Evolutionary conservation across 2,329 filamentous ascomycete genomes (phyloP).

Genomic region (Apiospora aurea): DNA sequence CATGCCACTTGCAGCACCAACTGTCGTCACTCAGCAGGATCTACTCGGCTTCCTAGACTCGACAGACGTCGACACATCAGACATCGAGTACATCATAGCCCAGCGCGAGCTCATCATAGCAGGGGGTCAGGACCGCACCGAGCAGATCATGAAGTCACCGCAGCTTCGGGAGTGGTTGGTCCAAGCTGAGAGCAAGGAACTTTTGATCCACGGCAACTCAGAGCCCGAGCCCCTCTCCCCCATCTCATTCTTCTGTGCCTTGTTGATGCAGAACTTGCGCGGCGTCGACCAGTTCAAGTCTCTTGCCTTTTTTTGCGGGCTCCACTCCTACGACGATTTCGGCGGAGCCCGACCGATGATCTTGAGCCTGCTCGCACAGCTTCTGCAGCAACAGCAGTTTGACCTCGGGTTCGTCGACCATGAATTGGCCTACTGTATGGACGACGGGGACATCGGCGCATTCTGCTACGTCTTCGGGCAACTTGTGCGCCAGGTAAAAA

Average conservation of each 20-base stretch:
- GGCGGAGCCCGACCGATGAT: slow-evolving; percentile 10
- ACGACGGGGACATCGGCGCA: neutral
- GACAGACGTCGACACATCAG: neutral
- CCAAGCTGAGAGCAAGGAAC: neutral
- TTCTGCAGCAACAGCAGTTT: neutral
- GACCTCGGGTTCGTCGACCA: neutral
- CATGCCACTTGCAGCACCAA: neutral
- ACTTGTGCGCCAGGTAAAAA: neutral
- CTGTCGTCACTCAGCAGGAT: neutral
- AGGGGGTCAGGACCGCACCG: neutral
- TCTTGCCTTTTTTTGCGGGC: slow-evolving; percentile 1
- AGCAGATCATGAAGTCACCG: slow-evolving; percentile 3
- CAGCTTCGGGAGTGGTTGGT: neutral
- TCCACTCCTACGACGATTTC: neutral
- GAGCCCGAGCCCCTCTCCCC: neutral
- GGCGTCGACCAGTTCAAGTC: neutral
- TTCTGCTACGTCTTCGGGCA: slow-evolving; percentile 13
- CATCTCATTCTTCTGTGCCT: slow-evolving; percentile 10
- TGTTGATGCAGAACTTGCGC: slow-evolving; percentile 10
- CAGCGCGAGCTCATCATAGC: neutral
- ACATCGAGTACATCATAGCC: neutral
- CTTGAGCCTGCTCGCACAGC: slow-evolving; percentile 13
- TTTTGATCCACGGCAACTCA: neutral
- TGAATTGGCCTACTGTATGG: neutral
- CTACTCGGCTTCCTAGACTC: neutral